phyloP scores from a whole-genome alignment of 768 basidiomycete species.

The Crepidotus variabilis region DNA sequence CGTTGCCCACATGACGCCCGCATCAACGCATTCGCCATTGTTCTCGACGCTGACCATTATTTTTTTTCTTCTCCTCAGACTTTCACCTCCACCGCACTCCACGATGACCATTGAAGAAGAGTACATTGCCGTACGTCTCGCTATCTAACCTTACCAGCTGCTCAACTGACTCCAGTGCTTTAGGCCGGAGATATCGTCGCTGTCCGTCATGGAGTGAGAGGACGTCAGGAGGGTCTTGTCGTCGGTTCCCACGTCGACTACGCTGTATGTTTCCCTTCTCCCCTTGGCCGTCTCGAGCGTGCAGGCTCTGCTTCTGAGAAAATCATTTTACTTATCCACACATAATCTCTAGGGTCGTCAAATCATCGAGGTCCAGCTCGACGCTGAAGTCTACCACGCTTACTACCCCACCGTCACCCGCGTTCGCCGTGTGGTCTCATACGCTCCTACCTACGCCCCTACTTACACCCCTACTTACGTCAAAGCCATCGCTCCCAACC shows the following conservation, averaged over 20 bases:
- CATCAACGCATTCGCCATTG: slow-evolving; percentile 11
- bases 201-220: slow-evolving; percentile 59
- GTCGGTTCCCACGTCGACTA: slow-evolving; percentile 72
- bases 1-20: slow-evolving; percentile 10
- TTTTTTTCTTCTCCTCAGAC: neutral
- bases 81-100: neutral
- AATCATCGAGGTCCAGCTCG: slow-evolving; percentile 79
- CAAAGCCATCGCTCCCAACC: slow-evolving; percentile 19
- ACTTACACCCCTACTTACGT: no score
- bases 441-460: slow-evolving; percentile 35
- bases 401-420: slow-evolving; percentile 81
- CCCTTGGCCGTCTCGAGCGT: neutral
- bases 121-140: slow-evolving; percentile 13
- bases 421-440: slow-evolving; percentile 69
- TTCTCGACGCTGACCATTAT: neutral
- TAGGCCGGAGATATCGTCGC: slow-evolving; percentile 82
- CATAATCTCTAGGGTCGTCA: slow-evolving; percentile 60
- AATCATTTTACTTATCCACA: no score
- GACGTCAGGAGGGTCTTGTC: slow-evolving; percentile 76
- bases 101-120: slow-evolving; percentile 12
- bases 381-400: slow-evolving; percentile 65
- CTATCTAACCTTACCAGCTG: slow-evolving; percentile 16
- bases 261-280: slow-evolving; percentile 41
- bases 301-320: no score
- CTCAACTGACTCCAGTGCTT: neutral